Evolutionary conservation across 176 grass and related monocot genomes (phyloP), one percentile per base, ranked within the genome.

Genomic region (Melocanna baccifera): DNA sequence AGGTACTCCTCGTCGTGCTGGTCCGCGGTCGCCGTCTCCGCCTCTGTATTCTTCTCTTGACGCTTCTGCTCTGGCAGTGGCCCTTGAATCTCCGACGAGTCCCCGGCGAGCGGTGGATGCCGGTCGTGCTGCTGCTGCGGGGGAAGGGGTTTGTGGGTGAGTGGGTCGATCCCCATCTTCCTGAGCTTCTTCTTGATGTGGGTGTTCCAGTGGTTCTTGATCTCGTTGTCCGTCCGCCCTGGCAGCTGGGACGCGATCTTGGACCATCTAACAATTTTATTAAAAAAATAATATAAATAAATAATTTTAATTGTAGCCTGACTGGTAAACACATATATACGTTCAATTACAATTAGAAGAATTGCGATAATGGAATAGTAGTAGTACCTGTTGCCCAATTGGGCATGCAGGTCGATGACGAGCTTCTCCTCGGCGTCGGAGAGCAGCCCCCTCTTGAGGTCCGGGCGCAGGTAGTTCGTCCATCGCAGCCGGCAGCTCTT

Each of bases 191-290:
- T 97, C 76, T 97, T 97, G 62, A 94, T 90, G 82, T 94, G 91
- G 6, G 91, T 94, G 85, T 97, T 94, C 94, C 94, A 97, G 73
- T 92, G 89, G 83, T 97, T 97, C 83, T 97, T 97, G 83, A 97
- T 97, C 75, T 97, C 94, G 69, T 94, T 94, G 66, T 91, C 92
- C 45, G 92, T 94, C 72, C 92, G 69, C 2, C 92, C 92, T 2
- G 89, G 84, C 43, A 94, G 39, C 2, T 83, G 81, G 32, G 89
- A 79, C 42, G 92, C 92, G 15, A 94, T 94, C 86, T 94, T 94
- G 1, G 89, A 91, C 92, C 92, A 94, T 39, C 94, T 97, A 80
- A 19, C 29, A 16, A 41, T 26, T 19, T 39, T 28, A 39, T 4
- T 4, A 32, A 53, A 22, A 52, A 30, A n/a, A n/a, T n/a, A n/a